Evolutionary conservation across 768 basidiomycete genomes (phyloP), one percentile per base, ranked within the genome.

Genomic region (Suillus ampliporus): DNA sequence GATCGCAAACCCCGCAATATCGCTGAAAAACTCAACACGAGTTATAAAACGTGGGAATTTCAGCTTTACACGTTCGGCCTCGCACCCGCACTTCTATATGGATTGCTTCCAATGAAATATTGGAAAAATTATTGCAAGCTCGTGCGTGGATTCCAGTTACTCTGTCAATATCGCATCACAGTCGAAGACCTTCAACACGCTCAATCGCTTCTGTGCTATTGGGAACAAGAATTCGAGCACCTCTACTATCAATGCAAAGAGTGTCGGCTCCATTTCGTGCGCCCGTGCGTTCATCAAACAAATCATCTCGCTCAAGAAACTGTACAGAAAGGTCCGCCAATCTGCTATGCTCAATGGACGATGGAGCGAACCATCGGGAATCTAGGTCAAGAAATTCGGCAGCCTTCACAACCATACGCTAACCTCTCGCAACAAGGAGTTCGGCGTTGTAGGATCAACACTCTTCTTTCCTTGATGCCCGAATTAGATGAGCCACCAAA

Each of bases 181-280:
- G 38, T 47, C 0, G 28, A 48, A n/a, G 63, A 76, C n/a, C n/a
- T n/a, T 23, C 2, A 46, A n/a, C n/a, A n/a, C n/a, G n/a, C n/a
- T n/a, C n/a, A n/a, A n/a, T n/a, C 57, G 67, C 1, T 58, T 77
- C 1, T 60, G 61, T 14, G 47, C 67, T n/a, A n/a, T 6, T 79
- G 75, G 65, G 59, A 70, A 8, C 57, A 47, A 1, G 75, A 76
- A 1, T 79, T 72, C 28, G 73, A 80, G 50, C 15, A 23, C 0
- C 14, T 76, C 0, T 79, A 78, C 50, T 68, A 69, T 54, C 69
- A 75, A 14, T 67, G 66, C 0, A 37, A 58, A 3, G 54, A 54
- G 1, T 68, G 73, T 40, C 68, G 65, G 0, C 13, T 80, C 4
- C 78, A 80, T 51, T 73, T 80, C 44, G 50, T 74, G 15, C n/a